Evolutionary conservation across 768 basidiomycete genomes (phyloP).

Genomic region (Lactarius deliciosus): DNA sequence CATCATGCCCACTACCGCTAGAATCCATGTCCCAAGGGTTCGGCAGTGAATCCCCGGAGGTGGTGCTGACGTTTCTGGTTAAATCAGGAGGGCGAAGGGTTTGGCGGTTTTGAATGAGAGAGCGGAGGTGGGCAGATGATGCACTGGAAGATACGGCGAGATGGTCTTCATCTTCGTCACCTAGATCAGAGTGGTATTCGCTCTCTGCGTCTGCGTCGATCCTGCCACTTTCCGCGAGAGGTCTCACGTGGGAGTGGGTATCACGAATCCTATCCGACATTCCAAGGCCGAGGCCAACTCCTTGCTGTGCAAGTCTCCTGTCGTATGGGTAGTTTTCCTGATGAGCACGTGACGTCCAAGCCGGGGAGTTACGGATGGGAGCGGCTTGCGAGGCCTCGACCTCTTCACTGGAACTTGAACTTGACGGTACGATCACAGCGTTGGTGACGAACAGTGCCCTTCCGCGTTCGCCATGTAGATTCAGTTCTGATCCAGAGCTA

Average conservation of each 20-base stretch:
- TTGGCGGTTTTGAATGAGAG: slow-evolving; percentile 21
- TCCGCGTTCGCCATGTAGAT: slow-evolving; percentile 22
- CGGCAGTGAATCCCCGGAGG: slow-evolving; percentile 12
- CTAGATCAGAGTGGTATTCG: slow-evolving; percentile 12
- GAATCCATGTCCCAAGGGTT: slow-evolving; percentile 21
- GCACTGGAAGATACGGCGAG: slow-evolving; percentile 14
- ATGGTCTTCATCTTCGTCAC: slow-evolving; percentile 11
- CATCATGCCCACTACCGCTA: not conserved
- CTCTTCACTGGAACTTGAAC: slow-evolving; percentile 26
- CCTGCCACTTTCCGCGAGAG: not conserved
- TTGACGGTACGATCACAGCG: slow-evolving; percentile 24
- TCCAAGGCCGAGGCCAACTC: slow-evolving; percentile 20
- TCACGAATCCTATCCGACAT: not conserved
- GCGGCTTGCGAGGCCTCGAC: slow-evolving; percentile 1
- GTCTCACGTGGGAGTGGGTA: not conserved
- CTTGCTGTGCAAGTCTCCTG: slow-evolving; percentile 10
- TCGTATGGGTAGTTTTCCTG: slow-evolving; percentile 3
- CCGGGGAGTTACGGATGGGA: not conserved
- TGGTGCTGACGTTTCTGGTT: slow-evolving; percentile 6
- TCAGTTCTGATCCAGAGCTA: slow-evolving; percentile 25
- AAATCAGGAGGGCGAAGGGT: not conserved
- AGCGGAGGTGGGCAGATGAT: slow-evolving; percentile 15
- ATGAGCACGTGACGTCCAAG: slow-evolving; percentile 5
- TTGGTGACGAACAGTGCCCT: slow-evolving; percentile 27
- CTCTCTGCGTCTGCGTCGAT: slow-evolving; percentile 5